These are phyloP conservation scores for Cladobotryum mycophilum DNA, from an alignment of 2,329 filamentous ascomycete species.

Conservation along the genomic window DNA sequence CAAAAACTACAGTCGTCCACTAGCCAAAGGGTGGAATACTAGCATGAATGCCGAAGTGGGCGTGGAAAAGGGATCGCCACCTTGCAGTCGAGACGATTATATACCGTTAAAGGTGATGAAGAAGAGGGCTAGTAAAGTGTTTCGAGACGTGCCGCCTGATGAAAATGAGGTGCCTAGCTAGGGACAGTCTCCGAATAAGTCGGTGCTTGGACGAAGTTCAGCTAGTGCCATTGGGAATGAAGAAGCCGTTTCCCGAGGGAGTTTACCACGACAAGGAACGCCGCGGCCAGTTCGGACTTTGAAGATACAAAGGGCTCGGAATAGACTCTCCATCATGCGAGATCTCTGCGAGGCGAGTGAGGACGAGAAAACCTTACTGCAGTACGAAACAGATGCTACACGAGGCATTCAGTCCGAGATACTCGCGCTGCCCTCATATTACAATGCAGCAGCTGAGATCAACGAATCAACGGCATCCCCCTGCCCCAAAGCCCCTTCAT, in stretches of 20 bases:
- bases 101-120: slow-evolving; percentile 1
- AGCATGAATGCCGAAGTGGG: too few relatives aligned
- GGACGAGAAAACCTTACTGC: not conserved
- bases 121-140: not conserved
- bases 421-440: not conserved
- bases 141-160: not conserved
- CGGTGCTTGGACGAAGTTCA: not conserved
- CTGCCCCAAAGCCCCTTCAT: not conserved
- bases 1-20: not conserved
- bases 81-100: not conserved
- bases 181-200: not conserved
- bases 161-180: not conserved
- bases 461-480: not conserved
- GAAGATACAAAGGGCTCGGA: not conserved
- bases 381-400: not conserved
- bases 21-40: not conserved
- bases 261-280: not conserved
- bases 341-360: not conserved
- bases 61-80: not conserved
- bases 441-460: not conserved
- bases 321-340: not conserved
- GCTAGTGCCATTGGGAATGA: not conserved
- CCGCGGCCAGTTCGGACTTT: not conserved
- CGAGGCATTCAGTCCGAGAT: too few relatives aligned
- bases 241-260: not conserved